Base-by-base conservation (phyloP, 345 rosid species). In the Aquilaria yunnanensis region DNA sequence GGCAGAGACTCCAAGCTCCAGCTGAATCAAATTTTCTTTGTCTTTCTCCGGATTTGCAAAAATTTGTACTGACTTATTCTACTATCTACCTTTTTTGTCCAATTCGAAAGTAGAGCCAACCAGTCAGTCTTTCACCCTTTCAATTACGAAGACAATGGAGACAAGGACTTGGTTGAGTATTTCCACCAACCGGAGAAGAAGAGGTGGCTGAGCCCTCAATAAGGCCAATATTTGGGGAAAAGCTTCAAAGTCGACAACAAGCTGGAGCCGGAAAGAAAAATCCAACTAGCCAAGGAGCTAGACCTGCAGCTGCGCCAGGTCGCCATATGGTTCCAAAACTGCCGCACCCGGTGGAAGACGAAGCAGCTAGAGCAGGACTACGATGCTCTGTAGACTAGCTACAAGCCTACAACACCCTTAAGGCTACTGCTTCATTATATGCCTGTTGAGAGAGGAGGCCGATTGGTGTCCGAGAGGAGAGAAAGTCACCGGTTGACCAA, bases 301-400 rank as follows among this genome's bases (percentile, higher is more conserved):
- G 83, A 87, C 8, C 67, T 86, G 78, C 85, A 80, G 78, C 92
- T 87, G 12, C 79, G 87, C 37, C 92, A 86, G 62, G 82, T 83
- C 6, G 89, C 85, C 1, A 81, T 86, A 10, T 86, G 92, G 92
- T 83, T 86, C 55, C 84, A 83, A 67, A 86, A 81, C 70, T 80
- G 89, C 32, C 76, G 89, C 14, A 89, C 92, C n/a, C 73, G 81
- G 12, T 83, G 70, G 81, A 81, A 75, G 74, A 75, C 81, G 14
- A 84, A 84, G 66, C 85, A 74, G 59, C 71, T 85, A 6, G 90
- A 86, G 68, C 81, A 72, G 71, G 92, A 83, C n/a, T 81, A 77
- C 16, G 85, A 72, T 2, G 62, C 62, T n/a, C 65, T 86, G 63
- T 83, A 76, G 65, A 64, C 72, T 45, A 76, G 74, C 70, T 86